Evolutionary conservation across 2,329 filamentous ascomycete species (phyloP), one percentile per base, ranked within the genome.

Genomic region (Talaromyces sp.): DNA sequence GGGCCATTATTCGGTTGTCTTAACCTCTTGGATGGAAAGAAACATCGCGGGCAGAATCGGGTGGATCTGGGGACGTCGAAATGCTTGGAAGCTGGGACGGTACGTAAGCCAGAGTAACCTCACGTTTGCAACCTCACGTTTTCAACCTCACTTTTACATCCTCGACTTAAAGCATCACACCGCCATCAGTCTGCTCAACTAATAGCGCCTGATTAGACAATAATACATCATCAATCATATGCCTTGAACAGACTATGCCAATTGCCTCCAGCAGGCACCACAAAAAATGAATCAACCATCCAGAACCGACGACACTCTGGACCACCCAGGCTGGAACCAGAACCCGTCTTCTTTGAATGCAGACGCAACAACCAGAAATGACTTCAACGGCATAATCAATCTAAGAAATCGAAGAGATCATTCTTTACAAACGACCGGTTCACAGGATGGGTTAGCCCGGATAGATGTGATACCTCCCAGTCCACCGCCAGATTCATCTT

Each of bases 271-370:
- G 38, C 36, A 31, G n/a, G 38, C 58, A 25, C 25, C 38, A 13
- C 53, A 4, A 56, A 58, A 40, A 60, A 90, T 90, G 88, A 89
- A 89, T 72, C 88, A 87, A 73, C 87, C 87, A 65, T 89, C 87
- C 5, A 81, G 86, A 69, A 86, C 82, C 36, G 87, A 90, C 67
- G 82, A 86, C 65, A 79, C 81, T 34, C 74, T 81, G 59, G 78
- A 81, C 58, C 81, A 85, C 61, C 81, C 81, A 25, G 80, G 79
- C 62, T 87, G 83, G 78, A 90, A 89, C 71, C 88, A 89, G 75
- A 89, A 81, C 68, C 88, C 87, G 0, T 79, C 82, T 64, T 78
- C 79, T 2, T 76, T 89, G 64, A 83, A 83, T 65, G 81, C 82
- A n/a, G 87, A 89, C 72, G 78, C 83, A 38, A 89, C 87, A 2